Base-by-base conservation (phyloP, 768 basidiomycete genomes). In the Kwoniella sp. region DNA sequence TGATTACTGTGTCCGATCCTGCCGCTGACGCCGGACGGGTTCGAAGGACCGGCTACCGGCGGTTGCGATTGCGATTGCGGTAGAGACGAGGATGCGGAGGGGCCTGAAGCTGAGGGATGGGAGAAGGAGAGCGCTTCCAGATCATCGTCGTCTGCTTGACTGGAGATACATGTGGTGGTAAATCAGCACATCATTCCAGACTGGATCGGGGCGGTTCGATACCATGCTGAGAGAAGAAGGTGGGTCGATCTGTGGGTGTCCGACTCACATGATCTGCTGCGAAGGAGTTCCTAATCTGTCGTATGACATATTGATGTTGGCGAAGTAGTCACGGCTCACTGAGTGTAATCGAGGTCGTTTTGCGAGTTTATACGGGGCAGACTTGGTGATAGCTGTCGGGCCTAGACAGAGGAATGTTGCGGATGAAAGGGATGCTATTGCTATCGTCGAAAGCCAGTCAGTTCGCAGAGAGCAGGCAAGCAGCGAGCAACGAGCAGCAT, bases 61-160 rank as follows among this genome's bases (percentile, higher is more conserved):
- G 56, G 62, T 20, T 62, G 48, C 3, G 66, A 9, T n/a, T n/a
- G n/a, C n/a, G 41, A 45, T 11, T 9, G 41, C 12, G 58, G 63
- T 4, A 45, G 37, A 12, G 54, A 30, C 9, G 66, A 51, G 26
- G 72, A 57, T 22, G 58, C 37, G 54, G 58, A 20, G 26, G 58
- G 41, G 25, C 29, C 12, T 20, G 69, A 2, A 47, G 66, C 30
- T 22, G 51, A 50, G 53, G 72, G 73, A 30, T 72, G 69, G 13
- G 68, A 69, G 68, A 79, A 80, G 52, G 79, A 80, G 13, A 80
- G 70, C 29, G 73, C 55, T 56, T 78, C 79, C 45, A 80, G 73
- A 55, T 80, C 79, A 45, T 80, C 79, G 50, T 80, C 79, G 59
- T 80, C 79, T 63, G 79, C 79, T 73, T 78, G 79, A 45, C 79